phyloP scores from a whole-genome alignment of 306 rosid species.

The Astragalus glycyphyllos region DNA sequence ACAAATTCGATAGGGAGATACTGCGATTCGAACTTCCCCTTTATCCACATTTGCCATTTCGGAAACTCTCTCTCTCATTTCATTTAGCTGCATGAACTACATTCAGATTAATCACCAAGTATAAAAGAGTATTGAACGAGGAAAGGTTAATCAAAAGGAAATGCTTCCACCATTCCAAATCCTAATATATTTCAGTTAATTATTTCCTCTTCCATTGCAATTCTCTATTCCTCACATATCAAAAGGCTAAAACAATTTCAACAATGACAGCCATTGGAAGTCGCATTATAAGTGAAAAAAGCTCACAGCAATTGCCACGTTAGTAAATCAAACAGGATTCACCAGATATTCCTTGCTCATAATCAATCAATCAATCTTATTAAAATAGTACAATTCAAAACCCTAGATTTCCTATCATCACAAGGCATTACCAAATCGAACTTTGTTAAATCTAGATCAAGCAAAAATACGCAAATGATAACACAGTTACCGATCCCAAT shows the following conservation, averaged over 20 bases:
- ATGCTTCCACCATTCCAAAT: slow-evolving; percentile 20
- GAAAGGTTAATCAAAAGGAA: slow-evolving; percentile 22
- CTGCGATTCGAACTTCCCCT: slow-evolving; percentile 71
- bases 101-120: slow-evolving; percentile 8
- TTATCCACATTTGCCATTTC: slow-evolving; percentile 59
- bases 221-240: slow-evolving; percentile 1
- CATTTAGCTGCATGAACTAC: slow-evolving; percentile 60
- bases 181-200: slow-evolving; percentile 5
- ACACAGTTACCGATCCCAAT: background rate
- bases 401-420: slow-evolving; percentile 10
- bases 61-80: slow-evolving; percentile 59
- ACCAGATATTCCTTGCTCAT: slow-evolving; percentile 5
- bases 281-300: background rate
- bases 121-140: slow-evolving; percentile 14
- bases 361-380: slow-evolving; percentile 29
- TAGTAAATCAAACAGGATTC: slow-evolving; percentile 6
- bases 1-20: slow-evolving; percentile 94
- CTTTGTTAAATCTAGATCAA: slow-evolving; percentile 5
- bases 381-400: background rate
- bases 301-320: background rate
- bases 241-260: slow-evolving; percentile 7
- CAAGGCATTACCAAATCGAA: slow-evolving; percentile 1
- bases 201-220: slow-evolving; percentile 13
- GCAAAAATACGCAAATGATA: slow-evolving; percentile 5
- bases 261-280: slow-evolving; percentile 4